Base-by-base conservation (phyloP, 208 protist species). In the Porcisia deanei region DNA sequence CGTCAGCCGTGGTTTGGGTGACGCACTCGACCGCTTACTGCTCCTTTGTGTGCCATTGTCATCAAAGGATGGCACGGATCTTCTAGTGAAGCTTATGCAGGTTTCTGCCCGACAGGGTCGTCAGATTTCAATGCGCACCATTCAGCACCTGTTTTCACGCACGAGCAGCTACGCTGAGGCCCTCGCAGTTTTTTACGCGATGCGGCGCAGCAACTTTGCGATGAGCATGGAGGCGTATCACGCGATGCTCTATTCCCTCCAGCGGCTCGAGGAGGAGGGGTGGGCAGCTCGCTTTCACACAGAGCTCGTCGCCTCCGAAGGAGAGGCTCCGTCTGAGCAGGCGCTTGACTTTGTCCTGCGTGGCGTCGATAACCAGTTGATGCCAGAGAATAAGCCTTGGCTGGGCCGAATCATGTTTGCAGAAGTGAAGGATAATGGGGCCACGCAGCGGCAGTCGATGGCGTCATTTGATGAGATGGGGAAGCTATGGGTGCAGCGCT, bases 331-430 rank as follows among this genome's bases (percentile, higher is more conserved):
- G 5, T 91, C 91, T 0, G 88, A 96, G 75, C 91, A 94, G 88
- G 94, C 94, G 61, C 82, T 97, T 49, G 91, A 96, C 69, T 97
- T 97, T 87, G 86, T 97, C 16, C 52, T 97, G 71, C 87, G 85
- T 43, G 94, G 94, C 9, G 78, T 93, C 18, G 84, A 89, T 65
- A 95, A 93, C 64, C 88, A 92, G 69, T 85, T 97, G 57, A 65
- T 97, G 47, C 94, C 94, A 37, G 92, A 97, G 86, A 96, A 90
- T 77, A 97, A 97, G 85, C 94, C 94, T 41, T 96, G 92, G 90
- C 79, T 97, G 7, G 94, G 94, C 8, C 85, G 90, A 10, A 76
- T 97, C 22, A 97, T 97, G 94, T 97, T 94, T 81, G 87, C 88
- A 9, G 91, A 96, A 61, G 79, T 73, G 58, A 83, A 85, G 61